Percentiles rank a stretch among this genome's conserved stretches.
Conservation (phyloP, 371 early-diverging fungal genomes). For the Mucor circinelloides region DNA sequence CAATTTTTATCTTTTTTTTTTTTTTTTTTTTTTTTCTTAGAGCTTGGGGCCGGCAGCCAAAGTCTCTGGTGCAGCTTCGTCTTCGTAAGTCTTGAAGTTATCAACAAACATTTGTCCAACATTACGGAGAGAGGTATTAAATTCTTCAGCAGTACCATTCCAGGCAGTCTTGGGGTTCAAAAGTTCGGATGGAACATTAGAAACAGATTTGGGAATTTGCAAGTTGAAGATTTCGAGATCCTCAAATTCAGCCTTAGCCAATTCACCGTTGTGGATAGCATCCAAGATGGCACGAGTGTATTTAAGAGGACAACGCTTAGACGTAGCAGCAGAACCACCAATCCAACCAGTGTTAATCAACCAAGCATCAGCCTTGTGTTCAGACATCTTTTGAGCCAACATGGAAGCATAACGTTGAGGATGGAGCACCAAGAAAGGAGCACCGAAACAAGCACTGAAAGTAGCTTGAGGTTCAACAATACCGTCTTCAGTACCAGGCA, state of each 20-base stretch:
- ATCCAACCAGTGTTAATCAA: slow-evolving; percentile 99
- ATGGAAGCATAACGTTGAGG: slow-evolving; percentile 96
- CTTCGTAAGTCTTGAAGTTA: slow-evolving; percentile 89
- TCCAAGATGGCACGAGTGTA: slow-evolving; percentile 97
- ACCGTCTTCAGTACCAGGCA: slow-evolving; percentile 97
- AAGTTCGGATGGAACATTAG: slow-evolving; percentile 84
- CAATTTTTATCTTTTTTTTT: too few species aligned
- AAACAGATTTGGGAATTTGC: slow-evolving; percentile 74
- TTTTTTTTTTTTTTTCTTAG: background rate
- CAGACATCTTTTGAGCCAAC: slow-evolving; percentile 93
- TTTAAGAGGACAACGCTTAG: slow-evolving; percentile 93
- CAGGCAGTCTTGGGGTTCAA: slow-evolving; percentile 90
- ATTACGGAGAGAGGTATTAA: slow-evolving; percentile 63
- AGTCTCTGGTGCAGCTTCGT: slow-evolving; percentile 78
- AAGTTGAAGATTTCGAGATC: slow-evolving; percentile 86
- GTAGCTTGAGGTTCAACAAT: slow-evolving; percentile 90
- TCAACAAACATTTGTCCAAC: slow-evolving; percentile 85
- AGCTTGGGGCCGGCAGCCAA: slow-evolving; percentile 73
- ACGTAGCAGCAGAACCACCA: slow-evolving; percentile 91
- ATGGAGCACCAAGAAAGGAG: slow-evolving; percentile 97
- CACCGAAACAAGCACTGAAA: slow-evolving; percentile 96
- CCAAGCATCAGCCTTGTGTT: slow-evolving; percentile 92
- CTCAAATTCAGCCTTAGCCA: slow-evolving; percentile 80
- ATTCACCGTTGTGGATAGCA: slow-evolving; percentile 92
- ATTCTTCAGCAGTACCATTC: slow-evolving; percentile 72